Evolutionary conservation across 495 filamentous ascomycete species (phyloP), one percentile per base, ranked within the genome.

Genomic region (Baudoinia panamericana): DNA sequence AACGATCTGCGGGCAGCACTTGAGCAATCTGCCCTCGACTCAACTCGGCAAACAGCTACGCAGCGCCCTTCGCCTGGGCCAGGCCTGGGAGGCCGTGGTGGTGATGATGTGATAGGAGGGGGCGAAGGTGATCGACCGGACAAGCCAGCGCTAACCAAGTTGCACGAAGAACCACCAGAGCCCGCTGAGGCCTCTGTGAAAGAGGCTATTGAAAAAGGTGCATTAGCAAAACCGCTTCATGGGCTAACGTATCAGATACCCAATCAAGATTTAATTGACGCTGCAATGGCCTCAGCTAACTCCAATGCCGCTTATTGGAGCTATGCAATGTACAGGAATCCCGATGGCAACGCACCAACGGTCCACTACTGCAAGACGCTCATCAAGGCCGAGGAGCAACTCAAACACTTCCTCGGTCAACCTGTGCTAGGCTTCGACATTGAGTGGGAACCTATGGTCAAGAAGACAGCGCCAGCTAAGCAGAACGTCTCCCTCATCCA

Each of bases 391-490:
- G 59, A 64, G 36, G 25, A 30, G 2, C 49, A 48, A 18, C 53
- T 54, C 1, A 16, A 36, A 49, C 34, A 37, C 8, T 62, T 64
- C 35, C n/a, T 57, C 12, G 32, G 50, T 13, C 40, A 61, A 39
- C 48, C 46, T 20, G 45, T 61, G 1, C 24, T 64, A 9, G 61
- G 61, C 17, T 64, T 64, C 35, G 61, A 64, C 32, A 51, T 64
- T 23, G 61, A 64, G 30, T 64, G 61, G 61, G 54, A 54, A 29
- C 30, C 36, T 4, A 34, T 30, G 8, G 46, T 46, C 5, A 46
- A 27, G 22, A 41, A 34, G 21, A 39, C 27, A n/a, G 24, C 43
- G 8, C 12, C 37, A 10, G 56, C 56, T 45, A 61, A 61, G 36
- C 41, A 53, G 9, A 58, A 57, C 39, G 53, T 50, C 3, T 57